Base-by-base conservation (phyloP, 2,329 filamentous ascomycete species). In the Sporothrix luriei region DNA sequence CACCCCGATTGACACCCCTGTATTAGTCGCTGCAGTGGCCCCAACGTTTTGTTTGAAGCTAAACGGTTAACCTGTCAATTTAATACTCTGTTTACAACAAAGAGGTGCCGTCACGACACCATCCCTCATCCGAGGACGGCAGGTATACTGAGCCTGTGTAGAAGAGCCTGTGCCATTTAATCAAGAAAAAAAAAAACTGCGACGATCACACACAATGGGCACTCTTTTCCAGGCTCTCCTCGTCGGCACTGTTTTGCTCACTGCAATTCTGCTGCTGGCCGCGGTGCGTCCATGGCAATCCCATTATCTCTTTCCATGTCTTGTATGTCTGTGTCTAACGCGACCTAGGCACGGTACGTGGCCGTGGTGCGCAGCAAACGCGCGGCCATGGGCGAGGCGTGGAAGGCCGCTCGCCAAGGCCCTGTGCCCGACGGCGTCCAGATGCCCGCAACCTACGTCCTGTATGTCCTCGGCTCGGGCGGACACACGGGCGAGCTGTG, bases 401-500 rank as follows among this genome's bases (percentile, higher is more conserved):
- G 72, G 69, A 16, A 64, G 3, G 66, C 71, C 2, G 68, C 72
- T 7, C 49, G 54, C 9, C 48, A 66, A 2, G 71, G 70, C 10
- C 54, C 48, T n/a, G 66, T 71, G 7, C 73, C 72, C 9, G 72
- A 73, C 19, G 68, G 68, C 3, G 69, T 49, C 7, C 43, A 54
- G 26, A 72, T 76, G 21, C 76, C 75, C 5, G 73, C 75, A 3
- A 80, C 80, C 33, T 86, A 94, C 78, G 82, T 93, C 68, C 83
- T 97, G 43, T 86, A 97, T 73, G 89, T 98, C 33, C 90, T 98
- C 29, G 95, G 95, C 67, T 96, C 92, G 2, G 95, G 95, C 43
- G 95, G 95, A 0, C 95, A 99, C 80, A 97, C 95, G 0, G 90
- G 93, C 62, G 95, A 99, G 80, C 97, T 99, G 91, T 84, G 97